Evolutionary conservation across 441 rosid genomes (phyloP).

Genomic region (Pelargonium citronellum): DNA sequence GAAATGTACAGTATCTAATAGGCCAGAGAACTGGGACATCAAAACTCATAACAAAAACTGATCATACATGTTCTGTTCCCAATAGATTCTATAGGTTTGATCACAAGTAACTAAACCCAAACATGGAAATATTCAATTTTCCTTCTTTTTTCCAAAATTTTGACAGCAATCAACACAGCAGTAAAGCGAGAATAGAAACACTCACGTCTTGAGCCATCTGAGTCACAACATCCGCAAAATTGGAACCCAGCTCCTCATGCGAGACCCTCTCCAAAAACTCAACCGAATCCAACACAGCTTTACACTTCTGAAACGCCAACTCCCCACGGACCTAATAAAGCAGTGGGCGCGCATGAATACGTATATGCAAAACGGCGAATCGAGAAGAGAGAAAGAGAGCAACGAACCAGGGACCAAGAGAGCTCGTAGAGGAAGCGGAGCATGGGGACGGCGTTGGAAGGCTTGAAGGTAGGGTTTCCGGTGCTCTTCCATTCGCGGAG

Average conservation of each 20-base stretch:
- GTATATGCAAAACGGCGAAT: neutral
- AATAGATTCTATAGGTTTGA: neutral
- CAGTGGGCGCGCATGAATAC: neutral
- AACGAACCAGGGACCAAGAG: conserved; percentile 61
- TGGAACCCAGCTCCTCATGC: conserved; percentile 52
- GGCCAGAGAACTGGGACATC: neutral
- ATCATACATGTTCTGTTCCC: neutral
- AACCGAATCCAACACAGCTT: conserved; percentile 58
- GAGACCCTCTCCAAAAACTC: conserved; percentile 52
- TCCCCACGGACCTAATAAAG: conserved; percentile 80
- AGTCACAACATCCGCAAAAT: conserved; percentile 72
- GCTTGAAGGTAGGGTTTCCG: conserved; percentile 52
- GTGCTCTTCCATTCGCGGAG: conserved; percentile 66
- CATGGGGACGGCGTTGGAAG: conserved; percentile 56
- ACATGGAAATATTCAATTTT: neutral
- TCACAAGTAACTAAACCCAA: conserved; percentile 2
- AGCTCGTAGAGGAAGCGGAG: conserved; percentile 95
- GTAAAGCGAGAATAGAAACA: conserved; percentile 1
- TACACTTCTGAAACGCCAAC: conserved; percentile 81
- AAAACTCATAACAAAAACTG: neutral
- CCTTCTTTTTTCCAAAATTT: neutral
- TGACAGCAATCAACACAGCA: neutral
- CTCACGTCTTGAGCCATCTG: conserved; percentile 95
- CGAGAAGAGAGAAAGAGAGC: neutral
- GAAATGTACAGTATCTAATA: neutral